Evolutionary conservation across 345 rosid genomes (phyloP).

Genomic region (Eucalyptus marginata): DNA sequence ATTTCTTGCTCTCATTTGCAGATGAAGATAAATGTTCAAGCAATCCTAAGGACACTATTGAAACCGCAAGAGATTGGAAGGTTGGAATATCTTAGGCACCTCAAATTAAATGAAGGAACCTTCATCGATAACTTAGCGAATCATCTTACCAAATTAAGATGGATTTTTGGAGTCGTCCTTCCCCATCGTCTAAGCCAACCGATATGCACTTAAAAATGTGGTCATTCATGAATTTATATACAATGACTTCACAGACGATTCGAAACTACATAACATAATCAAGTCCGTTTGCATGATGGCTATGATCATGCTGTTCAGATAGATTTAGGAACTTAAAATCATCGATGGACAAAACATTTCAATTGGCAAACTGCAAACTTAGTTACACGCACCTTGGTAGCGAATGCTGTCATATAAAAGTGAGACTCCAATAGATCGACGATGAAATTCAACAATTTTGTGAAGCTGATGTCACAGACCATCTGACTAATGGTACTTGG

Average conservation of each 20-base stretch:
- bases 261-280: neutral
- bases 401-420: neutral
- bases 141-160: neutral
- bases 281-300: neutral
- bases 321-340: neutral
- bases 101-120: neutral
- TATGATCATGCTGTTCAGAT: neutral
- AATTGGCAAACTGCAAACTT: neutral
- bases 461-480: neutral
- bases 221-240: neutral
- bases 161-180: neutral
- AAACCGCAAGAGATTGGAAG: neutral
- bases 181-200: neutral
- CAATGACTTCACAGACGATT: neutral
- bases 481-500: neutral
- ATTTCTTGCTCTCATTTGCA: neutral
- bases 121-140: neutral
- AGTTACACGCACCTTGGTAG: neutral
- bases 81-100: neutral
- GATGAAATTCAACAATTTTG: neutral
- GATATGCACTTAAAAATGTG: neutral
- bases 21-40: neutral
- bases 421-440: neutral
- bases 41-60: neutral
- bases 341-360: neutral